Base-by-base conservation (phyloP, 208 protist genomes). In the Trypanosoma avium region DNA sequence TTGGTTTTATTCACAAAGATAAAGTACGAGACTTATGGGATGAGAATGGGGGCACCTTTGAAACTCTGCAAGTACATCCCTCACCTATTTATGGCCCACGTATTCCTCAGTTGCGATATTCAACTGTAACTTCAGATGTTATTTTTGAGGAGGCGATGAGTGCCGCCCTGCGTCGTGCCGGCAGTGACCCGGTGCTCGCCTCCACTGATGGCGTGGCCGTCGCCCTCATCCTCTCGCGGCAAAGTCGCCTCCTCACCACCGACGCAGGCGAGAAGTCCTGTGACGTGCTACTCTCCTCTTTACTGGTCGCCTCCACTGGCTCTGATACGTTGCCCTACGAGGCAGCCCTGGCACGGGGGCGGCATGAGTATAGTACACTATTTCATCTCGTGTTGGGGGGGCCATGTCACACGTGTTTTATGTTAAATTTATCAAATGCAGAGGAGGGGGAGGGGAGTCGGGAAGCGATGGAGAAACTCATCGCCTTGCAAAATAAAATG, bases 1-100 rank as follows among this genome's bases (percentile, higher is more conserved):
- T 93, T 10, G 87, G 79, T 32, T 93, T 86, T 67, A 60, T 93
- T 36, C 61, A 77, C 61, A 52, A 75, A n/a, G 82, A 88, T 73
- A 84, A 86, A 62, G 75, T 82, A 53, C 79, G 79, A 68, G 83
- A 93, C 57, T 48, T 93, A 42, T 72, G 87, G 15, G 58, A 54
- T 36, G 54, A 64, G 30, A 55, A 64, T n/a, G 70, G 67, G 2
- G 52, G 50, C 15, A 55, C 57, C 5, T 90, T 93, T 65, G 75
- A 84, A 50, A 70, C 71, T 45, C 57, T 90, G 4, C 57, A 53
- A 17, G 72, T 93, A 24, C 75, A 86, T 54, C 81, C 87, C 5
- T 93, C 87, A 5, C 87, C 87, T 7, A 89, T 93, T 38, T 87
- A 82, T 70, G 87, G 87, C 9, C 84, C 87, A 2, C 79, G 82